Evolutionary conservation across 2,329 filamentous ascomycete species (phyloP).

Genomic region (Paraphoma sp.): DNA sequence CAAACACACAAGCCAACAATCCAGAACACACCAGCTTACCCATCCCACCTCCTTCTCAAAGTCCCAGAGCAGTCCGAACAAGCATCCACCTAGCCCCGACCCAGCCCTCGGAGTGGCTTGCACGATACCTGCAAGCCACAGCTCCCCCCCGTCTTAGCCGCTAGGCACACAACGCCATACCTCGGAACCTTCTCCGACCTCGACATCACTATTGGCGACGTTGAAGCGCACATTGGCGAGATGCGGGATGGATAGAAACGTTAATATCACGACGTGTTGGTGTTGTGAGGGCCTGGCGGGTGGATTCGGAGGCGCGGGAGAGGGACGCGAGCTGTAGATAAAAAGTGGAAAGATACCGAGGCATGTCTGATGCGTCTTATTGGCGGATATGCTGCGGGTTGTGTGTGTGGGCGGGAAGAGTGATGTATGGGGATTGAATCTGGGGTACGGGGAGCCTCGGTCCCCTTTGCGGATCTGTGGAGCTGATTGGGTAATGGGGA

Average conservation of each 20-base stretch:
- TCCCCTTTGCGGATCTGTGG: too few species aligned
- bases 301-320: not conserved
- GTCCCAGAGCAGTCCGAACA: not conserved
- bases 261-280: not conserved
- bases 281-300: not conserved
- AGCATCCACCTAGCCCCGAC: conserved; percentile 3
- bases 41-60: not conserved
- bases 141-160: conserved; percentile 1
- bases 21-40: not conserved
- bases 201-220: conserved; percentile 4
- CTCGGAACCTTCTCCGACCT: conserved; percentile 10
- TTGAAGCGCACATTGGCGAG: not conserved
- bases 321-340: not conserved
- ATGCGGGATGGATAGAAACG: not conserved
- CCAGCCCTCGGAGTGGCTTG: not conserved
- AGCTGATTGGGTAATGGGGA: not conserved
- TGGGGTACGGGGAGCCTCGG: not conserved
- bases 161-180: not conserved
- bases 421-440: not conserved
- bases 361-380: not conserved
- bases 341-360: not conserved
- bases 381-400: not conserved
- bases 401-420: not conserved
- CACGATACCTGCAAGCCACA: not conserved
- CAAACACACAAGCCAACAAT: not conserved